Conservation (phyloP, 78 protist species). For the Polysphondylium violaceum region DNA sequence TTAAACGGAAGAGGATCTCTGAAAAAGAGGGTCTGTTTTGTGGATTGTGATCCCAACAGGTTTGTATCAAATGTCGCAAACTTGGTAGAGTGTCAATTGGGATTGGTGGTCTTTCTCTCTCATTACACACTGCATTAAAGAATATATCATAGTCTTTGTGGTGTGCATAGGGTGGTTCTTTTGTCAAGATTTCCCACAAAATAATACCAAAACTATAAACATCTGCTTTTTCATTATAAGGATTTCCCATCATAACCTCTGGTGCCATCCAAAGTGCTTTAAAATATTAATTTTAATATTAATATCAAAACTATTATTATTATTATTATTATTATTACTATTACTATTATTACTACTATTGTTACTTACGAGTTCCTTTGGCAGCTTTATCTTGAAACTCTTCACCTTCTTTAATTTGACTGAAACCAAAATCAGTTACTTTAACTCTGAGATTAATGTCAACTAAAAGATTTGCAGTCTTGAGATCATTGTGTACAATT, state of each 20-base stretch:
- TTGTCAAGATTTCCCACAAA: conserved; percentile 78
- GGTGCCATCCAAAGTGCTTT: conserved; percentile 86
- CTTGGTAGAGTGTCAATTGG: conserved; percentile 65
- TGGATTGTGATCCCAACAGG: conserved; percentile 83
- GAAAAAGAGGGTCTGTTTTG: conserved; percentile 57
- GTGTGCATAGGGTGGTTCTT: conserved; percentile 80
- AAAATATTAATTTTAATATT: background rate
- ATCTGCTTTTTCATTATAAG: conserved; percentile 83
- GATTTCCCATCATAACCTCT: conserved; percentile 85
- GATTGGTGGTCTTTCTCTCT: conserved; percentile 78
- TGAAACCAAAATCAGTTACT: conserved; percentile 82
- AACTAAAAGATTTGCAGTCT: conserved; percentile 78
- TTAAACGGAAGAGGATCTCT: conserved; percentile 68
- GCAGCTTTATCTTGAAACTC: conserved; percentile 80
- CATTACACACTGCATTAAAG: conserved; percentile 76
- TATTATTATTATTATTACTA: background rate
- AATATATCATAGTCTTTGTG: conserved; percentile 75
- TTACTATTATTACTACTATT: background rate
- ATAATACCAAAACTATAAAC: conserved; percentile 84
- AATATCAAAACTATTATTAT: background rate
- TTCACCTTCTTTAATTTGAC: conserved; percentile 79
- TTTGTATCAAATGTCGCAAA: conserved; percentile 67
- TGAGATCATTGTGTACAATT: conserved; percentile 80
- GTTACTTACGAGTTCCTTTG: conserved; percentile 75
- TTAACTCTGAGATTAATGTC: conserved; percentile 71